A percentile compares a stretch with the other conserved stretches of the same genome.
Conservation (phyloP, 768 basidiomycete genomes). For the Pleurotus eryngii region DNA sequence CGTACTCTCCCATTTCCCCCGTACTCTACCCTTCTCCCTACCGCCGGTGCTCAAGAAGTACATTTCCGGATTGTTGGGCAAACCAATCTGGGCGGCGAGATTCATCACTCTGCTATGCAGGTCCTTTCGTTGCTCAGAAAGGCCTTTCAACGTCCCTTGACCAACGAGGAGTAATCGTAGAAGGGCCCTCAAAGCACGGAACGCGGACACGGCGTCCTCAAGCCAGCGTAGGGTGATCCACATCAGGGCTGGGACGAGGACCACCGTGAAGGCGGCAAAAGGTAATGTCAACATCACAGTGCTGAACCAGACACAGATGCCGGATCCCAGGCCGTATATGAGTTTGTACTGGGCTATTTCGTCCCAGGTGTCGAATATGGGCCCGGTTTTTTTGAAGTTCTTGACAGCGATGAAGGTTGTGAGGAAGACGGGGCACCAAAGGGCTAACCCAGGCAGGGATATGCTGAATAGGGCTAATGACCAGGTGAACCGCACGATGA, state of each 20-base stretch:
- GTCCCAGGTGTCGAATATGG: conserved; percentile 83
- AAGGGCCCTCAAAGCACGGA: conserved; percentile 69
- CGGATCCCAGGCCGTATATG: conserved; percentile 75
- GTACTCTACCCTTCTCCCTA: conserved; percentile 68
- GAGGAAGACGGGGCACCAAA: conserved; percentile 79
- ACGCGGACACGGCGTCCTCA: conserved; percentile 78
- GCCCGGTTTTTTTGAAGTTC: conserved; percentile 78
- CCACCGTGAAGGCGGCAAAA: conserved; percentile 50
- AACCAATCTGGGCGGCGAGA: conserved; percentile 55
- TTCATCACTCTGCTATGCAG: conserved; percentile 66
- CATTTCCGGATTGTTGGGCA: conserved; percentile 68
- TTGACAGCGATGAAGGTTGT: conserved; percentile 68
- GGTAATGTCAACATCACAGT: conserved; percentile 60
- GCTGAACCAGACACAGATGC: conserved; percentile 61
- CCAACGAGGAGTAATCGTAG: conserved; percentile 62
- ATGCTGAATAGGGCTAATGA: conserved; percentile 56
- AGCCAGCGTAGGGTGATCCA: conserved; percentile 90
- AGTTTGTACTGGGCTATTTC: conserved; percentile 91
- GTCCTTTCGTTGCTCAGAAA: conserved; percentile 51
- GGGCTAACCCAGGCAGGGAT: conserved; percentile 71
- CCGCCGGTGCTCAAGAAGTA: conserved; percentile 60
- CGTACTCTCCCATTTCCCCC: conserved; percentile 65
- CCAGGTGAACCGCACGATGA: conserved; percentile 65
- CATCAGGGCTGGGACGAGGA: conserved; percentile 72
- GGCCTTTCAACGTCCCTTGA: conserved; percentile 46